Percentiles rank a stretch among this genome's conserved stretches.
These are phyloP conservation scores for Hypoxylon intermedium DNA, from an alignment of 495 filamentous ascomycete species.

Conservation along the genomic window DNA sequence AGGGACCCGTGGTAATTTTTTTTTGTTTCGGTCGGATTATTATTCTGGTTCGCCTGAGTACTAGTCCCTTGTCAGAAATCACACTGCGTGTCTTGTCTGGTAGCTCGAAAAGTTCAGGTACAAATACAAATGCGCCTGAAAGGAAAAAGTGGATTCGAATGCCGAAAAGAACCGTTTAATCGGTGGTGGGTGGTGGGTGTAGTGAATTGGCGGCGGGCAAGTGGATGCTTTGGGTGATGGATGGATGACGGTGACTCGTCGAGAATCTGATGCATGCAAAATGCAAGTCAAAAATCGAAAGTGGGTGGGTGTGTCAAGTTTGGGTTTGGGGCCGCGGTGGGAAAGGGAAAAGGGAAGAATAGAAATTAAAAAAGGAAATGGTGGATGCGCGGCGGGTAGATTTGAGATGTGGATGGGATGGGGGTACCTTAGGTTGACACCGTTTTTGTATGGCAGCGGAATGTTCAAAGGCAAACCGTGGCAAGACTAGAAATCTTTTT, in stretches of 20 bases:
- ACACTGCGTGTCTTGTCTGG: slow-evolving; percentile 30
- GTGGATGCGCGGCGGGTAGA: slow-evolving; percentile 27
- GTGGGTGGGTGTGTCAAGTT: slow-evolving; percentile 43
- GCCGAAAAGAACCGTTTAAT: slow-evolving; percentile 42
- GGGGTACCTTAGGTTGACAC: slow-evolving; percentile 30
- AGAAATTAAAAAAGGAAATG: slow-evolving; percentile 41
- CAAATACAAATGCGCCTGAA: slow-evolving; percentile 34
- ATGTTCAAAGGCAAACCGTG: slow-evolving; percentile 25
- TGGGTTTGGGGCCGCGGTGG: slow-evolving; percentile 26
- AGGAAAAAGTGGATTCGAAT: slow-evolving; percentile 47
- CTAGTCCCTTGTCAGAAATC: slow-evolving; percentile 42
- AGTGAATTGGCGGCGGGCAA: slow-evolving; percentile 55
- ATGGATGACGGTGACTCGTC: slow-evolving; percentile 45
- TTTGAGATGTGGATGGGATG: background rate
- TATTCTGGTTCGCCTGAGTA: slow-evolving; percentile 35
- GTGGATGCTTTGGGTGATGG: slow-evolving; percentile 53
- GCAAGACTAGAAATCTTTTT: slow-evolving; percentile 29
- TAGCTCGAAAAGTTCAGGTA: slow-evolving; percentile 44
- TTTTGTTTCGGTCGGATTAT: slow-evolving; percentile 38
- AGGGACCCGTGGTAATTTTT: slow-evolving; percentile 48
- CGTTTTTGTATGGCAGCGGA: slow-evolving; percentile 25
- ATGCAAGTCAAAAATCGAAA: slow-evolving; percentile 46
- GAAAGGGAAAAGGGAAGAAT: slow-evolving; percentile 23
- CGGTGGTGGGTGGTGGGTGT: slow-evolving; percentile 41
- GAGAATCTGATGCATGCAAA: slow-evolving; percentile 47